phyloP scores from a whole-genome alignment of 2,329 filamentous ascomycete species.

The Arthrobotrys pseudoclavata region DNA sequence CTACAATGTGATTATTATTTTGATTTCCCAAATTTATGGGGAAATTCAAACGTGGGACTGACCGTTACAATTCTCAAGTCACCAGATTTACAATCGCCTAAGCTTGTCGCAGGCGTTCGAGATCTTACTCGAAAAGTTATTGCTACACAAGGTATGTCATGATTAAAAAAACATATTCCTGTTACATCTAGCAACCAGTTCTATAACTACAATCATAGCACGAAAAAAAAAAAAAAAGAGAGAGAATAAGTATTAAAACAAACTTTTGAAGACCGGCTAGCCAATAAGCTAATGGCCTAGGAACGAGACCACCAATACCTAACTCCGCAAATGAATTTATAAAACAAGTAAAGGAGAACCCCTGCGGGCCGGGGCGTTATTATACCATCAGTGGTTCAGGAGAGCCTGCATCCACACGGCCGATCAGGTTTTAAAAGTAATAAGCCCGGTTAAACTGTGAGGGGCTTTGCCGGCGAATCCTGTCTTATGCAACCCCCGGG shows the following conservation, averaged over 20 bases:
- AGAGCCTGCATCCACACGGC: background rate
- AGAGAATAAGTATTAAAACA: background rate
- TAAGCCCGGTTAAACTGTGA: background rate
- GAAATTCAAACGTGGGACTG: no score
- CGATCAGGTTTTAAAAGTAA: background rate
- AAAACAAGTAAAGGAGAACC: no score
- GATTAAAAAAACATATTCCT: no score
- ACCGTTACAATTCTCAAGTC: no score
- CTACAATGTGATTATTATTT: no score
- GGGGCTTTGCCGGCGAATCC: constrained; percentile 36
- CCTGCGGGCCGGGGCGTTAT: background rate
- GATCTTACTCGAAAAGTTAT: no score
- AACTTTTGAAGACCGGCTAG: background rate
- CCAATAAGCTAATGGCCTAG: background rate
- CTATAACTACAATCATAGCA: no score
- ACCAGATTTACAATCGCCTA: no score
- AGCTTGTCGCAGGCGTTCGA: no score
- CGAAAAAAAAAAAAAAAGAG: background rate
- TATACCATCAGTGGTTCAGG: background rate
- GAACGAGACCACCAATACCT: background rate
- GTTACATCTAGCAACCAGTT: no score
- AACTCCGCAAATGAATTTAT: background rate
- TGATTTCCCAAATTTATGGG: no score
- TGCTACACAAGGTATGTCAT: no score
- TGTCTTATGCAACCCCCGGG: constrained; percentile 41